Conservation (phyloP, 139 green algal species). For the Coelastrella sp. region DNA sequence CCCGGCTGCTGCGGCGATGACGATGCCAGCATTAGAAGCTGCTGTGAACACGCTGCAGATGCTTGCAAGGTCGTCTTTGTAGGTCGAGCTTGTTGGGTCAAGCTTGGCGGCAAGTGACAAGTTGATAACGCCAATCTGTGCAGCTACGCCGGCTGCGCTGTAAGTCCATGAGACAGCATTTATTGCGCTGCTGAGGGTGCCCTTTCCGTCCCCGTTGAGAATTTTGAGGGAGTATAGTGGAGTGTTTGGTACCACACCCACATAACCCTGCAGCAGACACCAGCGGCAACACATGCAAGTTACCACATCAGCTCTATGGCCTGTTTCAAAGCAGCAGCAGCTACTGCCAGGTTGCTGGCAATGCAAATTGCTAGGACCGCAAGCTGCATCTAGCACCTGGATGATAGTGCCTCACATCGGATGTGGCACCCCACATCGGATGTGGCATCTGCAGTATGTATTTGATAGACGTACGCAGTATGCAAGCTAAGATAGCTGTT, state of each 20-base stretch:
- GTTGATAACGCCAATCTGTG: slow-evolving; percentile 18
- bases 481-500: too few species aligned
- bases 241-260: slow-evolving; percentile 19
- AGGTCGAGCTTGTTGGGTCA: neutral
- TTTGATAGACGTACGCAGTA: too few species aligned
- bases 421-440: too few species aligned
- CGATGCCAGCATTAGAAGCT: neutral
- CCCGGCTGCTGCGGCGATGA: slow-evolving; percentile 12
- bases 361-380: too few species aligned
- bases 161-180: neutral
- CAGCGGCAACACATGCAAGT: neutral
- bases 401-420: too few species aligned
- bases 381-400: too few species aligned
- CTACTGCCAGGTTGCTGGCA: too few species aligned
- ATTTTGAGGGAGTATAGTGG: slow-evolving; percentile 24
- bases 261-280: neutral
- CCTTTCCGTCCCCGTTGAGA: neutral
- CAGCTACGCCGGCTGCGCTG: neutral
- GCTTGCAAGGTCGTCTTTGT: neutral
- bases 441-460: too few species aligned
- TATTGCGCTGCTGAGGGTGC: neutral
- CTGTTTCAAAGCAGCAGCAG: too few species aligned
- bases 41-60: slow-evolving; percentile 1
- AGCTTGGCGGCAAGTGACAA: neutral
- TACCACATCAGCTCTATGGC: too few species aligned